Base-by-base conservation (phyloP, 2,329 filamentous ascomycete species). In the Hypoxylon sp. region DNA sequence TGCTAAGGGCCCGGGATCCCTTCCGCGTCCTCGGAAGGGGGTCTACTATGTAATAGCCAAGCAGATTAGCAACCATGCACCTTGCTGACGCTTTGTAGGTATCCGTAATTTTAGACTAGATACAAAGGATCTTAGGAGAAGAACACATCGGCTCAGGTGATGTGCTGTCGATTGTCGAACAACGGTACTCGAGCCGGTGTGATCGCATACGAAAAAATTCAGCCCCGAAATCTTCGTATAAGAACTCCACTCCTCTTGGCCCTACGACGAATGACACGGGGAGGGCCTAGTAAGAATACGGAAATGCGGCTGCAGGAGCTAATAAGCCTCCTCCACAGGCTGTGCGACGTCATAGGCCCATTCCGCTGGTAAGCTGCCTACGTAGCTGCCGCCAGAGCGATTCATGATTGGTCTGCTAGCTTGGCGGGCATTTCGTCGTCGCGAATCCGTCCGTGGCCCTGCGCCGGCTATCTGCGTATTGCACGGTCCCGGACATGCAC, bases 311-410 rank as follows among this genome's bases (percentile, higher is more conserved):
- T 57, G 51, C 57, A 55, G 37, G 38, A 52, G 56, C 59, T 62
- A 55, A 59, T 17, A 49, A 53, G 52, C 48, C 29, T 21, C 52
- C 20, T 49, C 18, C 48, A 50, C 40, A n/a, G 21, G 20, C 55
- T 37, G 55, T 48, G 27, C 57, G 54, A 63, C 60, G 60, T 63
- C 60, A 63, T 63, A 58, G 53, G 60, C 38, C 57, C 50, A 21
- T 46, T 43, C 53, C 3, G 37, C 38, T 58, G 60, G 60, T 63
- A 60, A 52, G 42, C 38, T 29, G 27, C 31, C 47, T 42, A 41
- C 47, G 41, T 17, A 42, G 27, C 46, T 41, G 24, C 27, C 31
- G 29, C 26, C 20, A 42, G 51, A 37, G 17, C n/a, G 15, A 21
- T 40, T 47, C 29, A 35, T 45, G 38, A 56, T 52, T 49, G 51